Evolutionary conservation across 192 early-diverging fungal genomes (phyloP), one percentile per base, ranked within the genome.

Genomic region (Martensiomyces pterosporus): DNA sequence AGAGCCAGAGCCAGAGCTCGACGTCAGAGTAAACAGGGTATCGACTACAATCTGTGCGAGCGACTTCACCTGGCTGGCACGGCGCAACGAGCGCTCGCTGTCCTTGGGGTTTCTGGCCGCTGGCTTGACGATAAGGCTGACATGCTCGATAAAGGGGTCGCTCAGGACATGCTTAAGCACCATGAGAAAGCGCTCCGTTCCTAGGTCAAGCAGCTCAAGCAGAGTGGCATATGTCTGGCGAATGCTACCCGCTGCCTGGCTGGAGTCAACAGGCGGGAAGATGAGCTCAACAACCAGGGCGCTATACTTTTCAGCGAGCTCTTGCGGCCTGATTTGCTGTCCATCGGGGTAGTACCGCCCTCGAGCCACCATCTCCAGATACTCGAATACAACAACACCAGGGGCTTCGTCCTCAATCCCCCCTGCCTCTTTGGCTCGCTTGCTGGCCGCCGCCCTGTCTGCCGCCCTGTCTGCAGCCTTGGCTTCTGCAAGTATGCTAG

Each of bases 31-130:
- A 35, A 53, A 53, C n/a, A 66, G 22, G 3, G 70, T 57, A 29
- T 73, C 70, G 9, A 73, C 64, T 6, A 62, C 55, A 9, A 62
- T 57, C 49, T 73, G 70, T 3, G 55, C 26, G 15, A 74, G 34
- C 32, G 70, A 55, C 59, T 74, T 74, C 37, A 74, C 70, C 36
- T 61, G 63, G 41, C 70, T 74, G 17, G 70, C 58, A 14, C 70
- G 70, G 14, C 70, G 58, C 42, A 74, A 16, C 4, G 50, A 55
- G 2, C 70, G 62, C 19, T 67, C 70, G 26, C 62, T 52, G 41
- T 35, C 38, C 14, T 46, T 37, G 10, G 21, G 23, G 6, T 17
- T 25, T 15, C 33, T 43, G 0, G 57, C 43, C 0, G 13, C 26
- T 8, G 64, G 70, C 43, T 61, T 61, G 21, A 74, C 41, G 26